Conservation (phyloP, 2,329 filamentous ascomycete genomes). For the Aaosphaeria pasadenensis region DNA sequence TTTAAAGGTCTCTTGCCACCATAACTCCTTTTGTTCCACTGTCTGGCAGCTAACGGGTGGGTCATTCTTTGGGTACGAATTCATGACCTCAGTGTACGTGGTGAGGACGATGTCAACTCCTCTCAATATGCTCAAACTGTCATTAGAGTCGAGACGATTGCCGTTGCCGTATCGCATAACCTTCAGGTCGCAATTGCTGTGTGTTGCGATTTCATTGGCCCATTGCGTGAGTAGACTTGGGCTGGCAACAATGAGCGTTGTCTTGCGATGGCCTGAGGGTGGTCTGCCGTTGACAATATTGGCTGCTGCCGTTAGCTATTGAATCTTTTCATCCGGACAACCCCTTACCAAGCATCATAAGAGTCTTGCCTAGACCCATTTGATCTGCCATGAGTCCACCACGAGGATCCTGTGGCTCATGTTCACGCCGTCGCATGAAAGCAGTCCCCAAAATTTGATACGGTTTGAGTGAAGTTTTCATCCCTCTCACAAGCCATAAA, state of each 20-base stretch:
- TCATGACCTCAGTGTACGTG: constrained; percentile 42
- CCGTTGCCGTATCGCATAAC: constrained; percentile 27
- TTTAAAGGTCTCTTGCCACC: constrained; percentile 31
- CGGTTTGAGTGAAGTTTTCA: constrained; percentile 44
- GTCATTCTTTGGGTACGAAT: constrained; percentile 41
- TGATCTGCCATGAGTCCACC: constrained; percentile 44
- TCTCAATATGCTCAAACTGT: constrained; percentile 7
- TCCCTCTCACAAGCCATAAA: constrained; percentile 47
- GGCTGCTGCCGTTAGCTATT: constrained; percentile 16
- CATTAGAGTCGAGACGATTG: constrained; percentile 19
- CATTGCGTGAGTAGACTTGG: constrained; percentile 42
- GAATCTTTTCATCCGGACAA: too few species aligned
- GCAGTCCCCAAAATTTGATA: constrained; percentile 53
- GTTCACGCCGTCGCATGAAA: constrained; percentile 57
- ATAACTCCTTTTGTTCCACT: constrained; percentile 38
- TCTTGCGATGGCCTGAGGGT: constrained; percentile 11
- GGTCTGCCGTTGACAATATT: constrained; percentile 43
- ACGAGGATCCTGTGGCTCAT: constrained; percentile 27
- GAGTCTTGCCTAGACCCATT: constrained; percentile 43
- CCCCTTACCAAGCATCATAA: constrained; percentile 34
- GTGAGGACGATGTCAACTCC: constrained; percentile 38
- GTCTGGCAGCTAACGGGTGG: constrained; percentile 37
- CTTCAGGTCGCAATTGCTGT: constrained; percentile 15
- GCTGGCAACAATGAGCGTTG: constrained; percentile 44
- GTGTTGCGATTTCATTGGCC: constrained; percentile 28